A percentile compares a stretch with the other conserved stretches of the same genome.
These are phyloP conservation scores for Malbranchea cinnamomea DNA, from an alignment of 2,329 filamentous ascomycete species.

Conservation along the genomic window DNA sequence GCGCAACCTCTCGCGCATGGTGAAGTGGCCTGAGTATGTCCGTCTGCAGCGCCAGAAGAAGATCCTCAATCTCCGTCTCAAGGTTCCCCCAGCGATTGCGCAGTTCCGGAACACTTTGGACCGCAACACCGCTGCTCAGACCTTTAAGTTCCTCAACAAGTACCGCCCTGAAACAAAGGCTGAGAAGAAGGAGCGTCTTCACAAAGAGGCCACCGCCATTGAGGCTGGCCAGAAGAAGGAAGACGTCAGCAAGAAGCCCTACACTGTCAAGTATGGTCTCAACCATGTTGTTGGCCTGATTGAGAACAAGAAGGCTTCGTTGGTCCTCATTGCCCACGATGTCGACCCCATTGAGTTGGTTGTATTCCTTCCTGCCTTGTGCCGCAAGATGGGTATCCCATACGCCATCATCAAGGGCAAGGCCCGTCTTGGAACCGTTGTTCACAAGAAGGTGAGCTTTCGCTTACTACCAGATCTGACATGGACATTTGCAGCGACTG, in stretches of 20 bases:
- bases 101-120: constrained; percentile 97
- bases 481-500: background rate
- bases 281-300: constrained; percentile 97
- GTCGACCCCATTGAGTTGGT: constrained; percentile 99
- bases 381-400: constrained; percentile 99
- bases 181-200: constrained; percentile 99
- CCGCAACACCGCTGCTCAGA: constrained; percentile 90
- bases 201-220: constrained; percentile 95
- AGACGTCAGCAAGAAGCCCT: constrained; percentile 99
- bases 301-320: constrained; percentile 98
- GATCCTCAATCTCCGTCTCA: constrained; percentile 96
- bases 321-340: constrained; percentile 98
- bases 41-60: constrained; percentile 89
- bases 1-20: constrained; percentile 93
- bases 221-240: constrained; percentile 99
- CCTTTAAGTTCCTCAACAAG: constrained; percentile 99
- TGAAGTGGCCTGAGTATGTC: constrained; percentile 99
- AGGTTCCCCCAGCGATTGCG: constrained; percentile 92
- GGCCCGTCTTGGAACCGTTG: constrained; percentile 94
- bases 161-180: constrained; percentile 98
- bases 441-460: constrained; percentile 84
- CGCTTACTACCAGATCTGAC: background rate
- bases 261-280: constrained; percentile 97
- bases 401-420: constrained; percentile 99
- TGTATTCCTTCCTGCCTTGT: constrained; percentile 96